These are phyloP conservation scores for Streptanthus diversifolius DNA, from an alignment of 345 rosid species.

Conservation along the genomic window DNA sequence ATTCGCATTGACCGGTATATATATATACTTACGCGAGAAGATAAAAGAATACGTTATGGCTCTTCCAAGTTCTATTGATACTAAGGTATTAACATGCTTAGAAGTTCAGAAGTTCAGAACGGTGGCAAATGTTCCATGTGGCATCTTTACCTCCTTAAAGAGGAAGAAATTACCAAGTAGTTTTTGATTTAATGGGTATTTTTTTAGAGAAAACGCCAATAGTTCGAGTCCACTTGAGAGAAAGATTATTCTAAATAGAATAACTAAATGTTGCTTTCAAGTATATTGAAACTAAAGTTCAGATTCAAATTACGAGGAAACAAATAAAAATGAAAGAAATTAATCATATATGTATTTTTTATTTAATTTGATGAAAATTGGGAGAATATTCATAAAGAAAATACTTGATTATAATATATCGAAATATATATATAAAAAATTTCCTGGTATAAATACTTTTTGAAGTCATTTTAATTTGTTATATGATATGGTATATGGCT, in stretches of 20 bases:
- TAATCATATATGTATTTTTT: background rate
- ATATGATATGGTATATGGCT: background rate
- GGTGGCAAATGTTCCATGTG: constrained; percentile 6
- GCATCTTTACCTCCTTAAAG: constrained; percentile 14
- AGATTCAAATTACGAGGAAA: no score
- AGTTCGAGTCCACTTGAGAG: no score
- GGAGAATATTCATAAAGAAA: background rate
- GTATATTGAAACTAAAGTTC: no score
- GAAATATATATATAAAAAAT: background rate
- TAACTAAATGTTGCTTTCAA: no score
- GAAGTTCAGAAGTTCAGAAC: background rate
- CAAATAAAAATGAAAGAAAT: background rate
- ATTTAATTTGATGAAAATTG: background rate
- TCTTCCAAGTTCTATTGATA: background rate
- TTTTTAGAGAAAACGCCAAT: no score
- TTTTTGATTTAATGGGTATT: no score
- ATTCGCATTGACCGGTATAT: background rate
- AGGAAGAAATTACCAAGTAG: background rate
- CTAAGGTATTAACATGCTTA: background rate
- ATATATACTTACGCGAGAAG: background rate
- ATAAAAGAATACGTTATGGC: background rate
- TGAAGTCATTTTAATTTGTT: background rate
- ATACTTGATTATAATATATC: background rate
- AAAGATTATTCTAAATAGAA: no score
- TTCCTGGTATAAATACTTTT: background rate